phyloP scores from a whole-genome alignment of 441 rosid genomes.

The Omphalea diandra region DNA sequence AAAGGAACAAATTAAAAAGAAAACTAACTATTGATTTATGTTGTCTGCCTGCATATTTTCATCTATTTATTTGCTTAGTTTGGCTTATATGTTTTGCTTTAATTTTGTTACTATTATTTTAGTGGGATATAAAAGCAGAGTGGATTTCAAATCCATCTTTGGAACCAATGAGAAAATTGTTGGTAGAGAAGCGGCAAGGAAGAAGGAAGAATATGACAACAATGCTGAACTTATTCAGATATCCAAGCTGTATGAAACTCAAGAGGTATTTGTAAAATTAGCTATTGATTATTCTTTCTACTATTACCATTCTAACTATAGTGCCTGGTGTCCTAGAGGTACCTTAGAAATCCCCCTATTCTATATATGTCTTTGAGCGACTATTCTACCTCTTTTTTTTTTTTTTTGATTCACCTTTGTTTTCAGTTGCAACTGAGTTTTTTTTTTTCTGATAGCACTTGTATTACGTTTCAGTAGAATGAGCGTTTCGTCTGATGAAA shows the following conservation, averaged over 20 bases:
- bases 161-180: conserved; percentile 28
- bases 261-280: conserved; percentile 24
- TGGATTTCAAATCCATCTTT: conserved; percentile 29
- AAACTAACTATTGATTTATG: not conserved
- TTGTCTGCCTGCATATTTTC: not conserved
- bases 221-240: conserved; percentile 33
- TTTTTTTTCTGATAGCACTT: no score
- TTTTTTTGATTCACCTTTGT: no score
- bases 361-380: no score
- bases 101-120: not conserved
- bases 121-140: conserved; percentile 40
- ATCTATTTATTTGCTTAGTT: not conserved
- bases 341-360: no score
- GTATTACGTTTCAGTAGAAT: no score
- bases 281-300: no score
- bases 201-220: conserved; percentile 34
- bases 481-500: no score
- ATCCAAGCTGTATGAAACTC: conserved; percentile 26
- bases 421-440: no score
- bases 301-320: no score
- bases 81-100: not conserved
- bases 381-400: no score
- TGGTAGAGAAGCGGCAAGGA: conserved; percentile 26
- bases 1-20: not conserved
- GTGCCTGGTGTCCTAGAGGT: no score